These are phyloP conservation scores for Spiromastix sp. DNA, from an alignment of 2,329 filamentous ascomycete genomes.

Conservation along the genomic window DNA sequence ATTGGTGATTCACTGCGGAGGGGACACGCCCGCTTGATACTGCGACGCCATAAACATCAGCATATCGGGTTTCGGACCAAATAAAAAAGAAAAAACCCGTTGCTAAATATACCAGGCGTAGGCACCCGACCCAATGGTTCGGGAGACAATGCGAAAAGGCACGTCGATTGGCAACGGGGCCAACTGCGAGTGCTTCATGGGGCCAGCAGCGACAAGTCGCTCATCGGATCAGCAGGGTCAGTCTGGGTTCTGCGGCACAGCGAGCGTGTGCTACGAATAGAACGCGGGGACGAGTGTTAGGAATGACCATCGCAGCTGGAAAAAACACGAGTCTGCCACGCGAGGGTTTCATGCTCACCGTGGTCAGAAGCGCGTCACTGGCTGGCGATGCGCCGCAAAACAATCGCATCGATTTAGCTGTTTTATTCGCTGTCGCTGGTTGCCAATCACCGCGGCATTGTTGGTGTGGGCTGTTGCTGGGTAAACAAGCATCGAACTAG, in stretches of 20 bases:
- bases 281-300: neutral
- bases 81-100: neutral
- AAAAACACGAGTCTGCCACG: constrained; percentile 1
- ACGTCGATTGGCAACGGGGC: constrained; percentile 75
- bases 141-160: constrained; percentile 89
- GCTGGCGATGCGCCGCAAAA: neutral
- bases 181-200: constrained; percentile 68
- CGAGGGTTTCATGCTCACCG: constrained; percentile 1
- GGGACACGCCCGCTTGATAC: constrained; percentile 88
- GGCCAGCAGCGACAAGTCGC: neutral
- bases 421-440: neutral
- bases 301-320: neutral
- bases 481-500: constrained; percentile 13
- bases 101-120: constrained; percentile 74
- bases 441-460: no score
- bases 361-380: constrained; percentile 1
- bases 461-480: no score
- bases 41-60: constrained; percentile 24
- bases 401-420: neutral
- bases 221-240: neutral
- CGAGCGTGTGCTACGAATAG: neutral
- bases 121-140: constrained; percentile 90
- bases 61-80: neutral
- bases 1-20: constrained; percentile 58
- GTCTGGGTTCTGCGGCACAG: neutral